Evolutionary conservation across 2,329 filamentous ascomycete genomes (phyloP), one percentile per base, ranked within the genome.

Genomic region (Dactylellina haptotyla): DNA sequence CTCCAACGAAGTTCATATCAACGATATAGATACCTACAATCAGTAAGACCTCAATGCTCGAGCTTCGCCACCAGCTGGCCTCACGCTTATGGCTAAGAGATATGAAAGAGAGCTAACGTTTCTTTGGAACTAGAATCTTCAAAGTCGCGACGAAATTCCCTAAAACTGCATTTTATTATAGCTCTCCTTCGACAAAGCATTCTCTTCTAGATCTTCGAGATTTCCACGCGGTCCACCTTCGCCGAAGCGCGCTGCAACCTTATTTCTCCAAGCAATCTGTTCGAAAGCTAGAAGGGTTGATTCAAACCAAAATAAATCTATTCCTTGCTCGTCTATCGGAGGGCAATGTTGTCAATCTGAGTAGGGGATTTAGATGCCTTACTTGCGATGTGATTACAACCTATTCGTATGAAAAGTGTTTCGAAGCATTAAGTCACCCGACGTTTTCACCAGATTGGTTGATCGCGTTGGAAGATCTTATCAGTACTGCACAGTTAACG

Each of bases 1-100:
- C 63, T 81, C 81, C 1, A 51, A 75, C 45, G 78, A 80, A 54
- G 56, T 80, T 0, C 77, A 79, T 58, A 76, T 80, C 34, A 61
- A 75, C 16, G 78, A 80, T 43, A 75, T 78, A 0, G 70, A 70
- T 28, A 78, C 76, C 62, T 79, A 77, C 43, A 75, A 79, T 26
- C 41, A 46, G 56, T 72, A 63, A 5, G 54, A 30, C 25, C 4
- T 39, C 10, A 12, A 30, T 8, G 14, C 46, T 50, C 2, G 9
- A 46, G 25, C 25, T n/a, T 18, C 30, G 3, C 41, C 18, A 10
- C 5, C 4, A 25, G 18, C 39, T 12, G 4, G 2, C 51, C 23
- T 26, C 3, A n/a, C 25, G 5, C 8, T 5, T 18, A 32, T 34
- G 1, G 18, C 48, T 46, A 23, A 54, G 4, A 25, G n/a, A n/a